Conservation (phyloP, 148 eudicot species). For the Amaranthus cruentus region DNA sequence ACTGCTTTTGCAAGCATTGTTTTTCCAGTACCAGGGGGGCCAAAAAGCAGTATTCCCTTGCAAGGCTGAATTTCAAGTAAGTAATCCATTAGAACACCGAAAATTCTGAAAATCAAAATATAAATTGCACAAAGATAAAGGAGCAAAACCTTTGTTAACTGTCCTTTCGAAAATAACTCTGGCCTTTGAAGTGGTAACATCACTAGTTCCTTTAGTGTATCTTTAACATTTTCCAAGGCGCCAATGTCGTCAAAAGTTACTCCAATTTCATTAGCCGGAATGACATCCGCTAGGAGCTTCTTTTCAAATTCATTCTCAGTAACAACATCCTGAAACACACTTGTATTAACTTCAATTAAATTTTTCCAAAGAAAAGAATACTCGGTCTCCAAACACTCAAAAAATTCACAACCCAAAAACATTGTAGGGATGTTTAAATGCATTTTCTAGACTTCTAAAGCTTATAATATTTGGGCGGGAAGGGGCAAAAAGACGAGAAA, state of each 20-base stretch:
- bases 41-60: slow-evolving; percentile 91
- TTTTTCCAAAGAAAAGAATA: neutral
- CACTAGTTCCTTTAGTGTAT: slow-evolving; percentile 78
- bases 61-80: slow-evolving; percentile 64
- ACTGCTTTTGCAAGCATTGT: slow-evolving; percentile 99
- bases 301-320: slow-evolving; percentile 96
- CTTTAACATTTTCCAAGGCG: slow-evolving; percentile 78
- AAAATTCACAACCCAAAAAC: neutral
- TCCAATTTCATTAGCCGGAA: slow-evolving; percentile 88
- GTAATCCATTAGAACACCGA: slow-evolving; percentile 10
- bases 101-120: neutral
- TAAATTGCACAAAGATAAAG: neutral
- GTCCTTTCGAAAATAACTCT: slow-evolving; percentile 80
- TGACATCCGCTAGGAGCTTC: slow-evolving; percentile 75
- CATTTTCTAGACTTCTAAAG: neutral
- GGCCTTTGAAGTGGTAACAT: slow-evolving; percentile 96
- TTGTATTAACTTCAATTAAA: neutral
- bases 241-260: slow-evolving; percentile 91
- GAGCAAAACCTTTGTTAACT: slow-evolving; percentile 69
- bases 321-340: slow-evolving; percentile 65
- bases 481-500: neutral
- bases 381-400: neutral
- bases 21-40: slow-evolving; percentile 98
- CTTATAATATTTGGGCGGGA: neutral
- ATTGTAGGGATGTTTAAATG: neutral